Evolutionary conservation across 2,329 filamentous ascomycete genomes (phyloP), one percentile per base, ranked within the genome.

Genomic region (Diaporthe humulicola): DNA sequence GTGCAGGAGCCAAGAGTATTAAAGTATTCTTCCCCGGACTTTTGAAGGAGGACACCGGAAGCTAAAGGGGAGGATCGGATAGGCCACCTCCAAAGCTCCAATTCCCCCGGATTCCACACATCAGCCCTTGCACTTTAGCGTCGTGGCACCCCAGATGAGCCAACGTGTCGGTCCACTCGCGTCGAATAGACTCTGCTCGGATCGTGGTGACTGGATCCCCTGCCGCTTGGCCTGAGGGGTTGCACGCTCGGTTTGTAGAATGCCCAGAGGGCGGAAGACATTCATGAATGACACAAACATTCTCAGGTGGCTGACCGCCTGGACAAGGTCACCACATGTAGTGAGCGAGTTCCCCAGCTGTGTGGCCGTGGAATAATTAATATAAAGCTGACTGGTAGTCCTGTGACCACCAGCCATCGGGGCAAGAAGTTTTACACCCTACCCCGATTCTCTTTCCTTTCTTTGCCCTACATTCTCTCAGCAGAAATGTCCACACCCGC

Each of bases 161-260:
- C 64, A 67, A 67, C 64, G 19, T 52, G 61, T 67, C 61, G 61
- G 61, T 36, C 61, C 30, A 50, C 61, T 28, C 30, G 52, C 48
- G 45, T 67, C 64, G 64, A 67, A 67, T 67, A 67, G 64, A 52
- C 30, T 67, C 45, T 25, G n/a, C 30, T 10, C 22, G 2, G 45
- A 67, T 67, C 64, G 22, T 52, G 45, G 64, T 67, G 64, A 36
- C 19, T 38, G 61, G 64, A 6, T 30, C 64, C 45, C 64, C 30
- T 52, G 64, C 10, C 14, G 22, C 64, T 67, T 67, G 64, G 64
- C 64, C 12, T 67, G 64, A 67, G 64, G 64, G 64, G 64, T 67
- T 52, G 25, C 4, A 52, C 6, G 22, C 45, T 52, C 45, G n/a
- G 22, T 19, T 5, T 67, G 45, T 67, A 38, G 45, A 52, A n/a